Conservation (phyloP, 2,329 filamentous ascomycete species). For the Fusarium dlaminii region DNA sequence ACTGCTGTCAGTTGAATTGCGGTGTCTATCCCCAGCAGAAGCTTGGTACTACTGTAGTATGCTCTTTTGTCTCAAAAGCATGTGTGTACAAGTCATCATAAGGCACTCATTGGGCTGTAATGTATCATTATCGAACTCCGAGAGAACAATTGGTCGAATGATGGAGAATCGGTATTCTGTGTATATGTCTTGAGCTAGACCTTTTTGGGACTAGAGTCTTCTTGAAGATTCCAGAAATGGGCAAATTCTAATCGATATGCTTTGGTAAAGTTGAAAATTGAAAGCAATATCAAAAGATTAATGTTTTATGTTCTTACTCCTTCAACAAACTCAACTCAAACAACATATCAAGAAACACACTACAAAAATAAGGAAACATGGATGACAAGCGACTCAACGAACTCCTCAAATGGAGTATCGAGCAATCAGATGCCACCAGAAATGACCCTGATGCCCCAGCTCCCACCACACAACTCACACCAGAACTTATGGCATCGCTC, state of each 20-base stretch:
- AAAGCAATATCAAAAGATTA: slow-evolving; percentile 19
- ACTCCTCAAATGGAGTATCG: slow-evolving; percentile 80
- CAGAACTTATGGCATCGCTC: slow-evolving; percentile 76
- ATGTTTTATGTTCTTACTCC: not conserved
- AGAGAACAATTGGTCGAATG: not conserved
- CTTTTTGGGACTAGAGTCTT: slow-evolving; percentile 38
- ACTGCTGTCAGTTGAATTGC: slow-evolving; percentile 17
- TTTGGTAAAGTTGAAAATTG: slow-evolving; percentile 31
- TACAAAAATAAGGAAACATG: slow-evolving; percentile 48
- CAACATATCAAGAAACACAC: not conserved
- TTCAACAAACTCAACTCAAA: not conserved
- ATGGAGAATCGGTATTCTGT: slow-evolving; percentile 31
- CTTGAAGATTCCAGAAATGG: slow-evolving; percentile 56
- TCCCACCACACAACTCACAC: slow-evolving; percentile 62
- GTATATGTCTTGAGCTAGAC: slow-evolving; percentile 38
- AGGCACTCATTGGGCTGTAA: slow-evolving; percentile 2
- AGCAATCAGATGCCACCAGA: slow-evolving; percentile 54
- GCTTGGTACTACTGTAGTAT: not conserved
- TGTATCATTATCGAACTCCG: slow-evolving; percentile 2
- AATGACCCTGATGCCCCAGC: slow-evolving; percentile 45
- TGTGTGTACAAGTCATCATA: not conserved
- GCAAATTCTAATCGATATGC: slow-evolving; percentile 40
- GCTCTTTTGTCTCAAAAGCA: not conserved
- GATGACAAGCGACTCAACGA: slow-evolving; percentile 71
- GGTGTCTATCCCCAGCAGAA: not conserved